phyloP scores from a whole-genome alignment of 768 basidiomycete species.

The Boletus rubroflammeus region DNA sequence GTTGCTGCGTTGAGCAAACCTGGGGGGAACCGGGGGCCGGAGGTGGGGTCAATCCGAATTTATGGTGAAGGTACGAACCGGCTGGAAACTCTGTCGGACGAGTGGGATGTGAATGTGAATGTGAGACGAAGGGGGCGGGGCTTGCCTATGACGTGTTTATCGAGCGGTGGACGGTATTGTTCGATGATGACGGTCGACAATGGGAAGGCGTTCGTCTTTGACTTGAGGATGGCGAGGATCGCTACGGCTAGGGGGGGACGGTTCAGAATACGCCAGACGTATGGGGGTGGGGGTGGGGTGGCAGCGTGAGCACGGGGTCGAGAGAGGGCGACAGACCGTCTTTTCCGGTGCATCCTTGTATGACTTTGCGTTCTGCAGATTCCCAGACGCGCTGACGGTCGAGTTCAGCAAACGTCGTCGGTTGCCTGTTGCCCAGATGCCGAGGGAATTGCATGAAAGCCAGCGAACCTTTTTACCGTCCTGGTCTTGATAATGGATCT shows the following conservation, averaged over 20 bases:
- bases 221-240: conserved; percentile 75
- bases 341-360: conserved; percentile 69
- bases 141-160: conserved; percentile 69
- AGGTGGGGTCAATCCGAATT: neutral
- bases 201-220: conserved; percentile 67
- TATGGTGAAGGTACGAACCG: conserved; percentile 33
- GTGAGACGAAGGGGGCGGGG: neutral
- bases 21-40: conserved; percentile 17
- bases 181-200: conserved; percentile 82
- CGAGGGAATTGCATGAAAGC: neutral
- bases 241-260: conserved; percentile 60
- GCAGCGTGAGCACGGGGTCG: neutral
- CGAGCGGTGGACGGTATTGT: conserved; percentile 88
- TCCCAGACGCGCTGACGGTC: conserved; percentile 76
- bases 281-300: neutral
- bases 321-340: conserved; percentile 54
- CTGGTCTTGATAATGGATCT: conserved; percentile 75
- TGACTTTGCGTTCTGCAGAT: conserved; percentile 80
- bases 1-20: conserved; percentile 77
- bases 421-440: neutral
- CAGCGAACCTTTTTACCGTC: conserved; percentile 62
- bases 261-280: neutral
- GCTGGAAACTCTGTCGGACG: conserved; percentile 51
- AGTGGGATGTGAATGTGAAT: no score
- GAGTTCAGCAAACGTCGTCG: neutral